Evolutionary conservation across 805 yeast genomes (phyloP).

Genomic region (Deakozyma indianensis): DNA sequence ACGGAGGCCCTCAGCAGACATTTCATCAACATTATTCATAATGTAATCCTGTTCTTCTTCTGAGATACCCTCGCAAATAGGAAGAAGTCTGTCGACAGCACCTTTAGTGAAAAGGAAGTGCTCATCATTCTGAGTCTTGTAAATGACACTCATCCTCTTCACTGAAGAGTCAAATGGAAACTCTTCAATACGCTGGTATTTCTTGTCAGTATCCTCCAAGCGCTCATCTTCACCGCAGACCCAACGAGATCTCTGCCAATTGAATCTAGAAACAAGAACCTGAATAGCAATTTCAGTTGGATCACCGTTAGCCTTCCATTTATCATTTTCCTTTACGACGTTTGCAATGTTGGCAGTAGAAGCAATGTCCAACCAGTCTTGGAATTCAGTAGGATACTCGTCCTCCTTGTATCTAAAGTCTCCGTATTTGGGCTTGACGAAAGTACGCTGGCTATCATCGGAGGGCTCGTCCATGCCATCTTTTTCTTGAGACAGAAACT

Average conservation of each 20-base stretch:
- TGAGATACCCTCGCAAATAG: slow-evolving; percentile 33
- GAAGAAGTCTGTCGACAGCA: slow-evolving; percentile 58
- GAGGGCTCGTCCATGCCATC: slow-evolving; percentile 11
- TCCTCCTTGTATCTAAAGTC: neutral
- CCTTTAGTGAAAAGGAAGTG: slow-evolving; percentile 44
- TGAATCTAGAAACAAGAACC: slow-evolving; percentile 52
- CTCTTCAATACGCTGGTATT: slow-evolving; percentile 35
- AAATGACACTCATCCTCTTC: slow-evolving; percentile 59
- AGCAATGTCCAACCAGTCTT: slow-evolving; percentile 47
- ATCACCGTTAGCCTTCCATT: slow-evolving; percentile 77
- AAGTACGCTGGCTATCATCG: neutral
- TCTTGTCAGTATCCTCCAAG: slow-evolving; percentile 2
- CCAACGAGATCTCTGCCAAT: slow-evolving; percentile 15
- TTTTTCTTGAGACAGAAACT: slow-evolving; percentile 2
- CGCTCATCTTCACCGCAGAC: slow-evolving; percentile 2
- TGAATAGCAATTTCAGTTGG: slow-evolving; percentile 85
- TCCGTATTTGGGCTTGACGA: neutral
- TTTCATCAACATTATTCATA: slow-evolving; percentile 39
- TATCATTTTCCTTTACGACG: slow-evolving; percentile 34
- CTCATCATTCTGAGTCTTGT: slow-evolving; percentile 22
- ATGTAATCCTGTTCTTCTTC: slow-evolving; percentile 28
- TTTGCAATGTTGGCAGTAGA: slow-evolving; percentile 70
- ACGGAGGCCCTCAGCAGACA: slow-evolving; percentile 54
- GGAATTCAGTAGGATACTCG: slow-evolving; percentile 16
- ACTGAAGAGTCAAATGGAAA: slow-evolving; percentile 64